Conservation (phyloP, 78 protist species). For the Corallochytrium limacisporum region DNA sequence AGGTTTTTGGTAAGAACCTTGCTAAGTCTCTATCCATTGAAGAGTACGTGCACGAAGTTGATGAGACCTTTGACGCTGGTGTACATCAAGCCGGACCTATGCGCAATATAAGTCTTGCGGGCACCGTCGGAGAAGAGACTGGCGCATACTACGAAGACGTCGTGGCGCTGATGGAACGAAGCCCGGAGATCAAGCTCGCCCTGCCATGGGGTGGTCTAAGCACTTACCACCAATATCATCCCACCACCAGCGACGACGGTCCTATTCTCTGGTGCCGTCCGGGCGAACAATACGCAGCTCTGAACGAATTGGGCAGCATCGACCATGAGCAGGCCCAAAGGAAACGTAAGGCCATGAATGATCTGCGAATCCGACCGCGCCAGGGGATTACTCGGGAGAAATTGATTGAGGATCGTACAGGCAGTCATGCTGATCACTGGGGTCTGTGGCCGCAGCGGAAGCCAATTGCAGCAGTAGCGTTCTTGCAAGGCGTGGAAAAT, state of each 20-base stretch:
- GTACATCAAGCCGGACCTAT: not conserved
- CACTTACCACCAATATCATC: not conserved
- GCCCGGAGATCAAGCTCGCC: not conserved
- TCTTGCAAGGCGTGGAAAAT: not conserved
- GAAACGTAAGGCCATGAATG: too few relatives aligned
- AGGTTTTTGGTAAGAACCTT: too few relatives aligned
- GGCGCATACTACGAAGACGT: slow-evolving; percentile 1
- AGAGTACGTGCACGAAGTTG: not conserved
- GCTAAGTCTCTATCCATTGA: too few relatives aligned
- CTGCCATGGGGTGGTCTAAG: slow-evolving; percentile 6
- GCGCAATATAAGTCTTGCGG: slow-evolving; percentile 4
- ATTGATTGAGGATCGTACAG: not conserved
- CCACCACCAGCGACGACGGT: not conserved
- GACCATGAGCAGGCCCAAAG: too few relatives aligned
- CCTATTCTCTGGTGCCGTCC: slow-evolving; percentile 7
- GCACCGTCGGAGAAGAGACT: slow-evolving; percentile 8
- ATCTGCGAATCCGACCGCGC: too few relatives aligned
- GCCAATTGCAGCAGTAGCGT: slow-evolving; percentile 17
- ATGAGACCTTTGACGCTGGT: not conserved
- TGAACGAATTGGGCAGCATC: not conserved
- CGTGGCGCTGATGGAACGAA: not conserved
- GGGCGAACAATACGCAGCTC: not conserved
- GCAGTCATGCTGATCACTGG: not conserved
- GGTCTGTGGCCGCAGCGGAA: not conserved
- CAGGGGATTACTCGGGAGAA: slow-evolving; percentile 7